phyloP scores from a whole-genome alignment of 805 yeast species.

The Pichia exigua region DNA sequence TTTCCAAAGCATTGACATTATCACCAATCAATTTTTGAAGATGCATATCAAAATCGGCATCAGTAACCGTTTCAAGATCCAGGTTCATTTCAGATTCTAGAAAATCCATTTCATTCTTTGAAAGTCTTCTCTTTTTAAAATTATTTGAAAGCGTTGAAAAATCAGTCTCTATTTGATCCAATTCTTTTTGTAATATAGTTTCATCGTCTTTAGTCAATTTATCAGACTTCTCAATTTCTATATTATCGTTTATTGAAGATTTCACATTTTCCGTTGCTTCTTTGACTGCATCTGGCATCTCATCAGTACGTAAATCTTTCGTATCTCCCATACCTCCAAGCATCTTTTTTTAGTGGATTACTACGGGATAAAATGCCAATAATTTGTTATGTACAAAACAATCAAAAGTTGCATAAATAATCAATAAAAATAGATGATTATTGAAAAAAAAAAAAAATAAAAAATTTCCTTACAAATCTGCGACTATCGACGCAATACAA shows the following conservation, averaged over 20 bases:
- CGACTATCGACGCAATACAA: background rate
- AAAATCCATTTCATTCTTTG: conserved; percentile 17
- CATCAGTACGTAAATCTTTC: background rate
- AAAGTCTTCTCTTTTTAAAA: conserved; percentile 8
- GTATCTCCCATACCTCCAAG: background rate
- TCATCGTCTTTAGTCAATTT: conserved; percentile 2
- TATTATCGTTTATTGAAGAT: background rate
- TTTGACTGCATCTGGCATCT: background rate
- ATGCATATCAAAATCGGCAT: conserved; percentile 25
- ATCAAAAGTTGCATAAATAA: background rate
- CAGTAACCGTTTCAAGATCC: conserved; percentile 21
- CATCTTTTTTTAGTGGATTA: background rate
- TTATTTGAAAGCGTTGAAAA: conserved; percentile 4
- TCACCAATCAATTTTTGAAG: conserved; percentile 22
- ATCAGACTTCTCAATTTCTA: background rate
- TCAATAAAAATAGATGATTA: background rate
- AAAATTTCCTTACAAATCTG: background rate
- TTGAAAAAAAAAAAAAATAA: background rate
- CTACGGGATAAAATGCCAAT: background rate
- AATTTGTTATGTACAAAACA: background rate
- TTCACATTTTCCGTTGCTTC: background rate
- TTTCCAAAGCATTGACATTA: background rate
- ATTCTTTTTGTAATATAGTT: conserved; percentile 7
- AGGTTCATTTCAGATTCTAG: conserved; percentile 20
- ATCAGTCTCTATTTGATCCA: conserved; percentile 12